Conservation (phyloP, 2,329 filamentous ascomycete species). For the Sclerotinia trifoliorum region DNA sequence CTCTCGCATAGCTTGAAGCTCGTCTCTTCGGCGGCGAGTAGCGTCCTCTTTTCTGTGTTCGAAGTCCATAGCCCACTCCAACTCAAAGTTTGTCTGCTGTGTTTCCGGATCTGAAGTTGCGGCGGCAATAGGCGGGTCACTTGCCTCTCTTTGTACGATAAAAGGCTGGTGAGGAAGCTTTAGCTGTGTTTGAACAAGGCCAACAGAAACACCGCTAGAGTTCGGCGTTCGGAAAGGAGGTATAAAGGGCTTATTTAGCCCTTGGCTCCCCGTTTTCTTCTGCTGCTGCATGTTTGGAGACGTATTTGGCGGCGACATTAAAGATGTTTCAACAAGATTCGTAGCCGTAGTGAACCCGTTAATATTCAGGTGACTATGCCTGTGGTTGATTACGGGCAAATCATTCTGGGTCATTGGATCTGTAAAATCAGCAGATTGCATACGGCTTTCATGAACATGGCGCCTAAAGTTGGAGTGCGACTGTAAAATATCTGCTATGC, state of each 20-base stretch:
- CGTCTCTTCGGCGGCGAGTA: conserved; percentile 35
- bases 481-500: neutral
- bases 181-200: conserved; percentile 30
- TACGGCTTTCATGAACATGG: neutral
- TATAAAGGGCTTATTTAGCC: conserved; percentile 33
- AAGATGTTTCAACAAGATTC: conserved; percentile 23
- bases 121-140: neutral
- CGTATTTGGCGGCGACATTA: conserved; percentile 27
- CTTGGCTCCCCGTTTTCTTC: conserved; percentile 19
- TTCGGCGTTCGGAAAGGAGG: conserved; percentile 26
- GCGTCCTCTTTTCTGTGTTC: conserved; percentile 38
- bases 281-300: conserved; percentile 1
- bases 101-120: neutral
- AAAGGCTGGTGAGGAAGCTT: neutral
- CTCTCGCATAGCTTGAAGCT: conserved; percentile 30
- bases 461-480: conserved; percentile 3
- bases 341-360: conserved; percentile 36
- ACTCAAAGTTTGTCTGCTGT: conserved; percentile 27
- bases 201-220: conserved; percentile 12
- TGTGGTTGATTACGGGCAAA: neutral
- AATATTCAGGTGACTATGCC: neutral
- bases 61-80: conserved; percentile 40
- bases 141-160: conserved; percentile 18
- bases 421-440: neutral
- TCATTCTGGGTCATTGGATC: neutral